A percentile compares a stretch with the other conserved stretches of the same genome.
Evolutionary conservation across 2,329 filamentous ascomycete genomes (phyloP).

Genomic region (Plenodomus biglobosus): DNA sequence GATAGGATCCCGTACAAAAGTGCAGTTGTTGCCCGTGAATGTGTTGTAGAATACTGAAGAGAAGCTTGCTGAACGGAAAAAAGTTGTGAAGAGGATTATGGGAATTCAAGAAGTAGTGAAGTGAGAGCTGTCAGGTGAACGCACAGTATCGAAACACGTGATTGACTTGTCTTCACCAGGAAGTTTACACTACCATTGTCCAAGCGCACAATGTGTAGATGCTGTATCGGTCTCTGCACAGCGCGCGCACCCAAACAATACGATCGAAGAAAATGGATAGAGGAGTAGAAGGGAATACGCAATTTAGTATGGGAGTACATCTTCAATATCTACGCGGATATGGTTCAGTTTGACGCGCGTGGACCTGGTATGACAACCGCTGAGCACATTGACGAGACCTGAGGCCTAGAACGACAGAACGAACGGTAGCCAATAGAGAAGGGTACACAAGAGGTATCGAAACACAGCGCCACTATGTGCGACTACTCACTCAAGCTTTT

Average conservation of each 20-base stretch:
- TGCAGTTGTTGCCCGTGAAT: constrained; percentile 2
- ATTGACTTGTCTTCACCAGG: constrained; percentile 27
- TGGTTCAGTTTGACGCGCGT: constrained; percentile 34
- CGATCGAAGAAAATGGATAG: constrained; percentile 15
- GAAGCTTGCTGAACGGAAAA: not conserved
- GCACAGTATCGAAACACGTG: constrained; percentile 14
- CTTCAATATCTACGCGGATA: constrained; percentile 19
- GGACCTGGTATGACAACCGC: constrained; percentile 36
- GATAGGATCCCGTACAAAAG: constrained; percentile 2
- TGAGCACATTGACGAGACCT: constrained; percentile 19
- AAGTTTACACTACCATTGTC: constrained; percentile 33
- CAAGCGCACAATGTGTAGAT: constrained; percentile 18
- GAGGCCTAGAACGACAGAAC: constrained; percentile 27
- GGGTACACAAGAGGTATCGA: constrained; percentile 27
- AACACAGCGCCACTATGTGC: constrained; percentile 40
- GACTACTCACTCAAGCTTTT: constrained; percentile 37
- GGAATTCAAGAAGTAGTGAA: constrained; percentile 4
- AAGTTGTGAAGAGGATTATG: constrained; percentile 3
- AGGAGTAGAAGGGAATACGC: constrained; percentile 19
- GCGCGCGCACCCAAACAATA: constrained; percentile 19
- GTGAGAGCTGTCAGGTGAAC: constrained; percentile 14
- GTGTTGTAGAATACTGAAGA: not conserved
- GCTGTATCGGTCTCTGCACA: constrained; percentile 16
- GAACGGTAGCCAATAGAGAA: constrained; percentile 39
- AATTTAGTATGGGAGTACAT: constrained; percentile 19